These are phyloP conservation scores for Murraya paniculata DNA, from an alignment of 345 rosid genomes.

Conservation along the genomic window DNA sequence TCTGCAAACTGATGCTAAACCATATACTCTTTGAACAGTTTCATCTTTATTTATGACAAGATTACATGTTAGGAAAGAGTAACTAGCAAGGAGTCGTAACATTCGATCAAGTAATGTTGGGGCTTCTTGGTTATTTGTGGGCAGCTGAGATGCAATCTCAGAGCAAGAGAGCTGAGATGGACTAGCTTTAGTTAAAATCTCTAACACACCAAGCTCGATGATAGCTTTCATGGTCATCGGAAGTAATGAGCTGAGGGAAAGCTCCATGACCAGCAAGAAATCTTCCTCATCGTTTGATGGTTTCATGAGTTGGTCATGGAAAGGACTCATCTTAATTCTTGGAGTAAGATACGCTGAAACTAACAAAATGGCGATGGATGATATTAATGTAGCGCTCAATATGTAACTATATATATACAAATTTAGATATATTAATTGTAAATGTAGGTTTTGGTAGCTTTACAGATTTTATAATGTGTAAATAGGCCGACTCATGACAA, in stretches of 20 bases:
- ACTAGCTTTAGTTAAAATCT: conserved; percentile 23
- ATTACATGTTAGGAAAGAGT: background rate
- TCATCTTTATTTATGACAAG: too few relatives aligned
- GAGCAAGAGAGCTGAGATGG: conserved; percentile 20
- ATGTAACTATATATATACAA: too few relatives aligned
- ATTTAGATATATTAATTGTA: too few relatives aligned
- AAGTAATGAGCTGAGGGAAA: conserved; percentile 11
- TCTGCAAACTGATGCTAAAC: too few relatives aligned
- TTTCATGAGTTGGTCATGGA: background rate
- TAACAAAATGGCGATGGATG: too few relatives aligned
- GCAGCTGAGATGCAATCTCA: conserved; percentile 30
- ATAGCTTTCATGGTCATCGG: conserved; percentile 22
- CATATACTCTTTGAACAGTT: too few relatives aligned
- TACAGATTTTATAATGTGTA: too few relatives aligned
- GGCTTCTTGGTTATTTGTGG: conserved; percentile 17
- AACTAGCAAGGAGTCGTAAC: conserved; percentile 21
- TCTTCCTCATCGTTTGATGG: conserved; percentile 7
- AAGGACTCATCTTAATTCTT: background rate
- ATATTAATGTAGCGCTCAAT: too few relatives aligned
- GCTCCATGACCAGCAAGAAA: conserved; percentile 17
- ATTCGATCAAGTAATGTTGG: conserved; percentile 28
- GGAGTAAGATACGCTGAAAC: background rate
- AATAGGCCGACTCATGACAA: too few relatives aligned
- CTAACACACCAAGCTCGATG: conserved; percentile 13
- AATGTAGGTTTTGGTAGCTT: too few relatives aligned